Evolutionary conservation across 495 filamentous ascomycete species (phyloP).

Genomic region (Venustampulla echinocandica): DNA sequence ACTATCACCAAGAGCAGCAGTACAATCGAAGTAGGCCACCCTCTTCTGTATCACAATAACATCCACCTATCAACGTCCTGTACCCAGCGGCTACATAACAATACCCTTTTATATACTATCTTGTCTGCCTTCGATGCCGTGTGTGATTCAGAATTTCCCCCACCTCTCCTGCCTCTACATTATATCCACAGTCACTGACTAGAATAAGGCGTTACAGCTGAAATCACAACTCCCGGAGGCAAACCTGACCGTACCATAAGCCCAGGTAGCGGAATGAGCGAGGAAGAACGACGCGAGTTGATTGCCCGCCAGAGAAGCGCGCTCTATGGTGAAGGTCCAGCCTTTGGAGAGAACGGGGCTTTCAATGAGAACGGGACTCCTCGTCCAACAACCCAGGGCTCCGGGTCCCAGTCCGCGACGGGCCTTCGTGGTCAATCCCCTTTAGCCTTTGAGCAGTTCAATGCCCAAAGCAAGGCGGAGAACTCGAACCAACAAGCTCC

Average conservation of each 20-base stretch:
- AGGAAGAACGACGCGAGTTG: conserved; percentile 92
- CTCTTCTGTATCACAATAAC: conserved; percentile 49
- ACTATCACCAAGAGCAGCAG: conserved; percentile 99
- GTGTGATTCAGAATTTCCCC: conserved; percentile 10
- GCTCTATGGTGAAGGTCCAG: conserved; percentile 69
- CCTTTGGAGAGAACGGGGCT: conserved; percentile 49
- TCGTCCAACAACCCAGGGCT: conserved; percentile 46
- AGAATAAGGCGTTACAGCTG: conserved; percentile 61
- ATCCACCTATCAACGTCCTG: conserved; percentile 36
- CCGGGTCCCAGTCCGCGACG: conserved; percentile 43
- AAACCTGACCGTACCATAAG: conserved; percentile 90
- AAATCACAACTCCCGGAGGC: conserved; percentile 61
- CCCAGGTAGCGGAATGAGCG: conserved; percentile 73
- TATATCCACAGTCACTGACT: conserved; percentile 34
- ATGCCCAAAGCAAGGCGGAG: conserved; percentile 27
- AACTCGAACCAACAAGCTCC: conserved; percentile 24
- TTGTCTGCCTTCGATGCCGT: conserved; percentile 15
- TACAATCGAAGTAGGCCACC: conserved; percentile 91
- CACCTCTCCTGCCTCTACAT: conserved; percentile 27
- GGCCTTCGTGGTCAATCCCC: conserved; percentile 51
- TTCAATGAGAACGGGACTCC: conserved; percentile 56
- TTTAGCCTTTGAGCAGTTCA: conserved; percentile 29
- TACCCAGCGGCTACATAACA: conserved; percentile 28
- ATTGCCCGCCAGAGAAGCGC: conserved; percentile 91
- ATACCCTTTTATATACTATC: conserved; percentile 14